phyloP scores from a whole-genome alignment of 345 rosid species.

The Syzygium aromaticum region DNA sequence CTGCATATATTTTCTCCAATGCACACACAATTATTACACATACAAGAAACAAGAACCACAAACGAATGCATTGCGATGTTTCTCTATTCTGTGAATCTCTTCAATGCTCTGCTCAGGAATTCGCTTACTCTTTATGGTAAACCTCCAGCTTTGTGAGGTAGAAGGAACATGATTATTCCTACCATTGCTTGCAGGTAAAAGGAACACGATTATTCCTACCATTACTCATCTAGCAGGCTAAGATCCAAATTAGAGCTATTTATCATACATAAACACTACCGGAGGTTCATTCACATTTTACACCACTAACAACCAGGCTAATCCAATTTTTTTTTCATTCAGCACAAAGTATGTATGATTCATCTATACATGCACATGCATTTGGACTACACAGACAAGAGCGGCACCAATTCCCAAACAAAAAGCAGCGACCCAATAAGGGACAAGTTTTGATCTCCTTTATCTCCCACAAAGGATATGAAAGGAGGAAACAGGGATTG shows the following conservation, averaged over 20 bases:
- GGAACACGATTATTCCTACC: not conserved
- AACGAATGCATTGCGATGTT: not conserved
- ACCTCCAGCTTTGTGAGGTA: not conserved
- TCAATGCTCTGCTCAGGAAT: not conserved
- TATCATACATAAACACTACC: not conserved
- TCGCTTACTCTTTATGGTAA: not conserved
- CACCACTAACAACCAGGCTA: not conserved
- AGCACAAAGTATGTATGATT: not conserved
- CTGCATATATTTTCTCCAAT: not conserved
- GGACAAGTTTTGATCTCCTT: not conserved
- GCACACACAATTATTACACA: not conserved
- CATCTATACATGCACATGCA: not conserved
- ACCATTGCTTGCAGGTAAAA: not conserved
- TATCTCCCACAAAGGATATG: not conserved
- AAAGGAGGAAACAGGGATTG: not conserved
- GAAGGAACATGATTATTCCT: not conserved
- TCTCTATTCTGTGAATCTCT: not conserved
- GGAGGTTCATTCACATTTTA: not conserved
- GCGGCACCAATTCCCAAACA: not conserved
- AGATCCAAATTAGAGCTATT: not conserved
- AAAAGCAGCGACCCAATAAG: not conserved
- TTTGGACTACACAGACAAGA: not conserved
- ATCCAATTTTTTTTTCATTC: not conserved
- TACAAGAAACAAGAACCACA: not conserved
- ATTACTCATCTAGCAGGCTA: not conserved